Conservation (phyloP, 1,284 basidiomycete species). For the Ustilago bromivora region DNA sequence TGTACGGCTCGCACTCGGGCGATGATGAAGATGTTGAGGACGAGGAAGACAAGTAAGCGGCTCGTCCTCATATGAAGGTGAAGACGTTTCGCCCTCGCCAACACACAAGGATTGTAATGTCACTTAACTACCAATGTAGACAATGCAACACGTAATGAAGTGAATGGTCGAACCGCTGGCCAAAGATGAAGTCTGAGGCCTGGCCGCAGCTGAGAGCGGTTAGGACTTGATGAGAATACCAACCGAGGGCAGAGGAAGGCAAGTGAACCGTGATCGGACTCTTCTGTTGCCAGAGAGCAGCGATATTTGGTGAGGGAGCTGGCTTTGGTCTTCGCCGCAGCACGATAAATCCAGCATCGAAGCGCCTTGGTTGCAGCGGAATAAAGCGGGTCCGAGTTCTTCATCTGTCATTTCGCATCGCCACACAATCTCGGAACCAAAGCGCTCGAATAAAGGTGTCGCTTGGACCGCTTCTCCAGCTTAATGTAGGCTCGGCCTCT, state of each 20-base stretch:
- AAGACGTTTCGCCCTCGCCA: neutral
- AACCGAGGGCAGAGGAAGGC: too few relatives aligned
- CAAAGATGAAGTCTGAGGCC: neutral
- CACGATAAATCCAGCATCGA: too few relatives aligned
- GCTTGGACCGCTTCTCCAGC: neutral
- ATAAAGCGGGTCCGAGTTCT: neutral
- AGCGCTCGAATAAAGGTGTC: neutral
- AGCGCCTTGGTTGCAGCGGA: neutral
- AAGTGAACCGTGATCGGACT: neutral
- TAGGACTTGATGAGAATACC: neutral
- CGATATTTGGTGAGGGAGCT: too few relatives aligned
- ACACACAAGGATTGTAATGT: neutral
- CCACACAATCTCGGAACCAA: neutral
- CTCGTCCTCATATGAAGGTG: neutral
- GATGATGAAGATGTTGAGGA: conserved; percentile 32
- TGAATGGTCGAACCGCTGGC: neutral
- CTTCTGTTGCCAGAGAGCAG: neutral
- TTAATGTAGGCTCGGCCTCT: neutral
- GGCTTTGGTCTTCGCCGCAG: neutral
- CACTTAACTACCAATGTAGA: neutral
- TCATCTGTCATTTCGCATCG: neutral
- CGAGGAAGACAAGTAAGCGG: conserved; percentile 27
- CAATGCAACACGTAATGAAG: neutral
- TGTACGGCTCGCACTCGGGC: conserved; percentile 74
- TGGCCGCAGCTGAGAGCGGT: neutral